Conservation (phyloP, 345 rosid genomes). For the Ricinus communis region DNA sequence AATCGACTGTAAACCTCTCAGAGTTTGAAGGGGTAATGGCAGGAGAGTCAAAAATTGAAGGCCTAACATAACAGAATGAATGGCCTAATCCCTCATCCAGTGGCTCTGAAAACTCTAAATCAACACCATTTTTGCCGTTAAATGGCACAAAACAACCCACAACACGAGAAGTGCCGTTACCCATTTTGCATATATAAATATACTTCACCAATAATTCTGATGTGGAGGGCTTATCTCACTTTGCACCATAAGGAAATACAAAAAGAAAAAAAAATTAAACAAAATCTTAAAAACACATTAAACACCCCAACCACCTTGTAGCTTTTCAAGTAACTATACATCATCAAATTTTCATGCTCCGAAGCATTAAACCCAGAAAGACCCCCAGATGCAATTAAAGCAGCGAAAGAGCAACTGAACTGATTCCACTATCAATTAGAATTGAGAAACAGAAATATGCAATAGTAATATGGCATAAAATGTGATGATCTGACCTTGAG, state of each 20-base stretch:
- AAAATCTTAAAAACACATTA: conserved; percentile 46
- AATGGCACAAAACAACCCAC: conserved; percentile 89
- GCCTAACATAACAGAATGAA: conserved; percentile 96
- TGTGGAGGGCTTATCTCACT: conserved; percentile 43
- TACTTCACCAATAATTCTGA: conserved; percentile 38
- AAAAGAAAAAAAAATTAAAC: conserved; percentile 41
- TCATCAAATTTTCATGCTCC: conserved; percentile 56
- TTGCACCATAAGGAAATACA: conserved; percentile 55
- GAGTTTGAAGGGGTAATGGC: conserved; percentile 89
- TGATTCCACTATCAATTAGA: conserved; percentile 21
- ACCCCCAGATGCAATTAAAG: background rate
- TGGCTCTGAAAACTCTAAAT: conserved; percentile 80
- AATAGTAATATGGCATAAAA: conserved; percentile 26
- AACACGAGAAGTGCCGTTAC: conserved; percentile 94
- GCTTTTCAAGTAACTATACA: conserved; percentile 42
- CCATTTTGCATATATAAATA: conserved; percentile 48
- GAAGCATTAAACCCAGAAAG: conserved; percentile 17
- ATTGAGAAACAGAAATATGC: conserved; percentile 9
- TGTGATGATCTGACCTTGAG: conserved; percentile 71
- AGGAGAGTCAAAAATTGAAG: conserved; percentile 77
- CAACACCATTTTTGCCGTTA: conserved; percentile 71
- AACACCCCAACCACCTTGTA: conserved; percentile 60
- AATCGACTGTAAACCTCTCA: conserved; percentile 92
- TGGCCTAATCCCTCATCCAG: conserved; percentile 95
- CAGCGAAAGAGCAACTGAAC: conserved; percentile 15